Evolutionary conservation across 164 flowering plant genomes (phyloP).

Genomic region (Aristolochia contorta): DNA sequence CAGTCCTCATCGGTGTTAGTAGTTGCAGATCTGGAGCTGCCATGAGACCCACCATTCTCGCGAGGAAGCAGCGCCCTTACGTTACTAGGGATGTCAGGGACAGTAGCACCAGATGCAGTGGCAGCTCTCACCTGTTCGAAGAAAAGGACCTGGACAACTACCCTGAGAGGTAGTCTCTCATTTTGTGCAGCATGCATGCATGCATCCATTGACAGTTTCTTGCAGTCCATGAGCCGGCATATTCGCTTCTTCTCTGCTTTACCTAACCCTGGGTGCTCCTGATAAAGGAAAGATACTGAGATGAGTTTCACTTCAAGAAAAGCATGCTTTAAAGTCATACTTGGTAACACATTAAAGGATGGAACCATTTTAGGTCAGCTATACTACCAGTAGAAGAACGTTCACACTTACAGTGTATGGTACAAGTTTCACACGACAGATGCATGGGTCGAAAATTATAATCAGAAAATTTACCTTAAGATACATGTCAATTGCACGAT

Average conservation of each 20-base stretch:
- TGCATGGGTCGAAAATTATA: not conserved
- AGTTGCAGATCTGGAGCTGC: slow-evolving; percentile 52
- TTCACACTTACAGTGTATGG: not conserved
- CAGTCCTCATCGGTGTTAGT: slow-evolving; percentile 63
- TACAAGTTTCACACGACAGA: not conserved
- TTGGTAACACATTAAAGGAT: too few species aligned
- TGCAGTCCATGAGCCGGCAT: slow-evolving; percentile 91
- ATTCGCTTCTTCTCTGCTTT: slow-evolving; percentile 82
- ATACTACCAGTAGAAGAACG: not conserved
- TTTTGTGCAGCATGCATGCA: slow-evolving; percentile 94
- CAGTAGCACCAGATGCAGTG: slow-evolving; percentile 34
- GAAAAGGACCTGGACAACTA: slow-evolving; percentile 89
- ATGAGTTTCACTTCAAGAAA: too few species aligned
- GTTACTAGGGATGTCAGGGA: slow-evolving; percentile 48
- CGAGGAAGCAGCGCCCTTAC: slow-evolving; percentile 28
- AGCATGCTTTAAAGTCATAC: too few species aligned
- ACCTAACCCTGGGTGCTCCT: slow-evolving; percentile 77
- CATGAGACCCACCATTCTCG: slow-evolving; percentile 34
- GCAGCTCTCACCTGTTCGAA: slow-evolving; percentile 82
- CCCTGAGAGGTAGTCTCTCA: slow-evolving; percentile 80
- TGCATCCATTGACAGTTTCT: slow-evolving; percentile 85
- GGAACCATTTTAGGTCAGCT: too few species aligned
- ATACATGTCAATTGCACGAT: slow-evolving; percentile 82
- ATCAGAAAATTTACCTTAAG: slow-evolving; percentile 47
- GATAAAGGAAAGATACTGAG: slow-evolving; percentile 9